These are phyloP conservation scores for Cucumis melo DNA, from an alignment of 306 rosid genomes.

Conservation along the genomic window DNA sequence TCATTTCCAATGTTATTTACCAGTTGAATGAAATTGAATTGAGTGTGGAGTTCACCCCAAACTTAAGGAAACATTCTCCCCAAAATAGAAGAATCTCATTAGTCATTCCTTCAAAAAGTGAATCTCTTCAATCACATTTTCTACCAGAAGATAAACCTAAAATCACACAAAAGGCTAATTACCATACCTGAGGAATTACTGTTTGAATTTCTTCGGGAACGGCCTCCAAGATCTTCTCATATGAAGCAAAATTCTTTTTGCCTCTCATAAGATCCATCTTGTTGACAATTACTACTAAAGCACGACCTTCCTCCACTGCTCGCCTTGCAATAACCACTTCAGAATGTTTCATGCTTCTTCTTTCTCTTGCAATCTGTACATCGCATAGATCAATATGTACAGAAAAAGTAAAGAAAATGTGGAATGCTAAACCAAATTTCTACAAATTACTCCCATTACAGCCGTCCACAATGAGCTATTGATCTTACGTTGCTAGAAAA, in stretches of 20 bases:
- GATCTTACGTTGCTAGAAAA: neutral
- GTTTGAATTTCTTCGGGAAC: conserved; percentile 85
- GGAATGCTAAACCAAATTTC: neutral
- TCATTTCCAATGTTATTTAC: neutral
- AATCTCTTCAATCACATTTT: neutral
- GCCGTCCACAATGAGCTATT: neutral
- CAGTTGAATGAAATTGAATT: neutral
- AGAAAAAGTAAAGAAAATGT: neutral
- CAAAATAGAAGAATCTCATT: neutral
- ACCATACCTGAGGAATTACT: conserved; percentile 67
- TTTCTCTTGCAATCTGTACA: conserved; percentile 52
- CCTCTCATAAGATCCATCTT: conserved; percentile 90
- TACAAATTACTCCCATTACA: neutral
- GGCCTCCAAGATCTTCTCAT: conserved; percentile 58
- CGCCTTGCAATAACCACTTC: conserved; percentile 94
- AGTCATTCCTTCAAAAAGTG: neutral
- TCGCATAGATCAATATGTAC: neutral
- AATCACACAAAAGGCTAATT: neutral
- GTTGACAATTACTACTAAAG: conserved; percentile 91
- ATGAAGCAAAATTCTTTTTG: conserved; percentile 25
- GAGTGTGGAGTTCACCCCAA: neutral
- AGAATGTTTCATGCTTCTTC: conserved; percentile 78
- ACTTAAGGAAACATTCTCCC: neutral
- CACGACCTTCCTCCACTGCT: conserved; percentile 96
- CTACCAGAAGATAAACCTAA: neutral